Conservation (phyloP, 306 rosid genomes). For the Betula pendula region DNA sequence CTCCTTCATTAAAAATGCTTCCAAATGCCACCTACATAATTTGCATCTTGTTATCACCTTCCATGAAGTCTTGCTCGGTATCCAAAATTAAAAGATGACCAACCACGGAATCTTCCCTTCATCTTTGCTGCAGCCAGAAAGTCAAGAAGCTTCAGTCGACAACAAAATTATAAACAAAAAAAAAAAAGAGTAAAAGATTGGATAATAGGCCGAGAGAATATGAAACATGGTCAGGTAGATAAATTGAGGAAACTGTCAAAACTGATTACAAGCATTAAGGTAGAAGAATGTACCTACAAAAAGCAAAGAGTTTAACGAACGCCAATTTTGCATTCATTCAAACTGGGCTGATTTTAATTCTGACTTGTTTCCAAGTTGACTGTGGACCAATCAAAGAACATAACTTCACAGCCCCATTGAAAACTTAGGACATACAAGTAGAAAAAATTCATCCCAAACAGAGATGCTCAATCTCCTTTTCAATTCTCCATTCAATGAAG, state of each 20-base stretch:
- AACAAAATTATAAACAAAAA: slow-evolving; percentile 1
- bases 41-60: too few relatives aligned
- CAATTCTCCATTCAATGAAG: slow-evolving; percentile 32
- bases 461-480: slow-evolving; percentile 13
- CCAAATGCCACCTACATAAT: neutral
- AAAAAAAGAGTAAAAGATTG: neutral
- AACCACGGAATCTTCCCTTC: slow-evolving; percentile 14
- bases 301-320: neutral
- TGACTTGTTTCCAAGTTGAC: neutral
- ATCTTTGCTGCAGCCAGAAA: slow-evolving; percentile 28
- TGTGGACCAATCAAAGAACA: slow-evolving; percentile 16
- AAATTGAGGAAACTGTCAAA: neutral
- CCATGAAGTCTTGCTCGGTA: neutral
- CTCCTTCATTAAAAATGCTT: neutral
- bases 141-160: slow-evolving; percentile 28
- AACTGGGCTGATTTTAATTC: neutral
- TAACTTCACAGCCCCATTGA: neutral
- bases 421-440: neutral
- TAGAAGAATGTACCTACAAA: neutral
- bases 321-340: neutral
- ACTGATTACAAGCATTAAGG: neutral
- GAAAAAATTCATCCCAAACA: slow-evolving; percentile 18
- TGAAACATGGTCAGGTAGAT: neutral
- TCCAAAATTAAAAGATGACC: slow-evolving; percentile 1
- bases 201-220: neutral